Conservation (phyloP, 805 yeast genomes). For the Candida sakaeoensis region DNA sequence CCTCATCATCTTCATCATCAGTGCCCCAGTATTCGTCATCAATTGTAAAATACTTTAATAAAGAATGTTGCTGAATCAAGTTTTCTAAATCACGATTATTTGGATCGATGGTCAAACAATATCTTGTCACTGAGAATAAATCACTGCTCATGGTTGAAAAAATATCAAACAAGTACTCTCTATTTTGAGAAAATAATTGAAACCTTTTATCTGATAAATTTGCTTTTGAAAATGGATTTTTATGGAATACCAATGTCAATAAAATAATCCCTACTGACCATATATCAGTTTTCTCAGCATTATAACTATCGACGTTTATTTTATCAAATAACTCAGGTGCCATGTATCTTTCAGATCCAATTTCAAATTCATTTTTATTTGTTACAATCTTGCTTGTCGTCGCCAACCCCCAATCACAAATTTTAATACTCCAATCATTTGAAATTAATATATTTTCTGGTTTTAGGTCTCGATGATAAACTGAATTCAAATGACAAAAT, state of each 20-base stretch:
- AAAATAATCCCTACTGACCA: conserved; percentile 89
- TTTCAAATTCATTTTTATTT: conserved; percentile 61
- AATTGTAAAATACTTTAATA: conserved; percentile 67
- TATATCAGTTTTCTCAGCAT: conserved; percentile 77
- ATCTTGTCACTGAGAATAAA: conserved; percentile 77
- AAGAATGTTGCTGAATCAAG: conserved; percentile 58
- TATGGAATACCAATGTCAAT: conserved; percentile 80
- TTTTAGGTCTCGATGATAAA: conserved; percentile 55
- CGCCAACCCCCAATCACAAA: conserved; percentile 60
- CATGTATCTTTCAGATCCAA: conserved; percentile 90
- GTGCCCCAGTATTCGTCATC: conserved; percentile 59
- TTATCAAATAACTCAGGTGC: conserved; percentile 85
- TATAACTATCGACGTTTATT: conserved; percentile 56
- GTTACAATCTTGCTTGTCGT: conserved; percentile 50
- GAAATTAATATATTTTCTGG: conserved; percentile 54
- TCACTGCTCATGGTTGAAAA: conserved; percentile 87
- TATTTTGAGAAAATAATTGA: conserved; percentile 76
- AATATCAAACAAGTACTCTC: conserved; percentile 88
- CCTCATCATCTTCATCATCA: conserved; percentile 48
- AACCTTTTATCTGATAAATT: conserved; percentile 77
- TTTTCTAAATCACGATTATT: conserved; percentile 65
- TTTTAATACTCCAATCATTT: conserved; percentile 54
- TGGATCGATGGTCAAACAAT: conserved; percentile 81
- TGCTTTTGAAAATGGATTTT: conserved; percentile 83
- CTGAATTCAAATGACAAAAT: conserved; percentile 45